Evolutionary conservation across 2,329 filamentous ascomycete species (phyloP), one percentile per base, ranked within the genome.

Genomic region (Fusarium penzigii): DNA sequence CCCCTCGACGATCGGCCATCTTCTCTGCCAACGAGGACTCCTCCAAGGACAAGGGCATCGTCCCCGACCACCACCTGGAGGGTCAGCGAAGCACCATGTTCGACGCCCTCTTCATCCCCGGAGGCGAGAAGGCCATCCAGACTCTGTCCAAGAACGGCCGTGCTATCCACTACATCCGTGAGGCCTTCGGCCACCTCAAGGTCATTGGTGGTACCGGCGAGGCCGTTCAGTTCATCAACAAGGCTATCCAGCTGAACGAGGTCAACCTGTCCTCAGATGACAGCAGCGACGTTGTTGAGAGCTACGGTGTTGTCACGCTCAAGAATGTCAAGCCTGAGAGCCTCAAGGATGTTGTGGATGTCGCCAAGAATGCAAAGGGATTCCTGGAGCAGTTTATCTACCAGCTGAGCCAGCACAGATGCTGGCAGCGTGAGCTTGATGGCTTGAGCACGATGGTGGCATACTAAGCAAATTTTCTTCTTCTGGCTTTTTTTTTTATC

Each of bases 141-240:
- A 84, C 83, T 0, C 79, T 94, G 0, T 73, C 79, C 50, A 83
- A 85, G 74, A 90, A 81, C 55, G 89, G 90, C 0, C 85, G 89
- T 16, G 88, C 88, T 0, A 66, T 88, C 2, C 87, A 93, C 74
- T 94, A 87, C 83, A 74, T 93, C 5, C 81, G 87, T 2, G 90
- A 94, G 69, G 87, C 89, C 0, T 94, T 93, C 61, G 89, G 89
- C 0, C 90, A 94, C 57, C 77, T 92, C 46, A 94, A 94, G 76
- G 76, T 88, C 2, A 88, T 94, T 20, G 90, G 84, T 2, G 90
- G 86, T 0, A 88, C 86, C 0, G 89, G 88, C 1, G 88, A 92
- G 65, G 89, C 78, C 0, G 82, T 90, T 0, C 75, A 82, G 3
- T 74, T 93, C 39, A 77, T 93, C 29, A 66, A 75, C 16, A 64